A percentile compares a stretch with the other conserved stretches of the same genome.
These are phyloP conservation scores for Breynia disticha DNA, from an alignment of 441 rosid species.

Conservation along the genomic window DNA sequence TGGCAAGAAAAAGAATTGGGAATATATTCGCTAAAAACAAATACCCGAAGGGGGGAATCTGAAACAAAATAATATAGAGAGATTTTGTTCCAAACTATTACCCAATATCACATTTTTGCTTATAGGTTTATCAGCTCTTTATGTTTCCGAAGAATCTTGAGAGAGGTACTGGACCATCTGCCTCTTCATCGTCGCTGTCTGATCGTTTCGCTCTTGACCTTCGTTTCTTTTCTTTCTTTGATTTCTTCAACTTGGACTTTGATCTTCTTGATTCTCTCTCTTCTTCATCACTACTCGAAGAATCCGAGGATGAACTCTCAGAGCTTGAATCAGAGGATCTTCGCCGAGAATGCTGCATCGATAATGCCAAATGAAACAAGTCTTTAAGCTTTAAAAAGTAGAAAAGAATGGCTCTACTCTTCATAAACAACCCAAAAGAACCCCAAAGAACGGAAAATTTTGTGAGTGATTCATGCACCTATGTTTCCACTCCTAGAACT, in stretches of 20 bases:
- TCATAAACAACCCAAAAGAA: no score
- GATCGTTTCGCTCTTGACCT: constrained; percentile 50
- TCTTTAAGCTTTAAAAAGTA: no score
- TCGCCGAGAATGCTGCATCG: constrained; percentile 59
- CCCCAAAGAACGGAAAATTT: no score
- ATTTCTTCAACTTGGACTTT: constrained; percentile 62
- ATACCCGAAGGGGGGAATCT: no score
- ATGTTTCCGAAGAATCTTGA: constrained; percentile 74
- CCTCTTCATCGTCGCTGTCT: constrained; percentile 36
- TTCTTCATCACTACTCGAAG: constrained; percentile 63
- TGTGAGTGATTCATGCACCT: no score
- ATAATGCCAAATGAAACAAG: constrained; percentile 6
- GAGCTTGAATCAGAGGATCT: constrained; percentile 57
- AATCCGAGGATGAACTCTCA: constrained; percentile 53
- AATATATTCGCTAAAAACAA: no score
- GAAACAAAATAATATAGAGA: no score
- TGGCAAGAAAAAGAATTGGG: no score
- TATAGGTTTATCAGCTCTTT: constrained; percentile 29
- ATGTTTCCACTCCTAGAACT: no score
- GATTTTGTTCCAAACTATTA: background rate
- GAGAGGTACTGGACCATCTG: constrained; percentile 77
- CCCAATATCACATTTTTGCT: background rate
- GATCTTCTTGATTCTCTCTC: constrained; percentile 64
- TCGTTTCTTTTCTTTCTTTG: constrained; percentile 64
- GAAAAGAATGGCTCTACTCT: no score